Base-by-base conservation (phyloP, 257 asterid species). In the Plantago major region DNA sequence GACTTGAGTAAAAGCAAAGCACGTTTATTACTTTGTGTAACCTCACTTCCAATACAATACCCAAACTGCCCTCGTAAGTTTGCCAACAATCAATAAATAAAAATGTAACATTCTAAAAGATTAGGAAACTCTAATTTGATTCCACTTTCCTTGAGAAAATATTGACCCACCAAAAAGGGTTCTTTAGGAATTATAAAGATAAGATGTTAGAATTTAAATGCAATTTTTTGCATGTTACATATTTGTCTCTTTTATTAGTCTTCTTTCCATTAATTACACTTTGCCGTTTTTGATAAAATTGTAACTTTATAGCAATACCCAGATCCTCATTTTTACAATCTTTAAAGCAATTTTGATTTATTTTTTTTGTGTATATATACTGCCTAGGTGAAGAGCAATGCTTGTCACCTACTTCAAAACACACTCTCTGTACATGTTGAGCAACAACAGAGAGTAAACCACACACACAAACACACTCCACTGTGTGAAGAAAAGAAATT, bases 361-460 rank as follows among this genome's bases (percentile, higher is more conserved):
- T 64, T 65, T 42, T 52, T 58, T 60, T 28, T 56, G 71, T 70
- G 42, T 54, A 73, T 79, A 78, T 69, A 75, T 79, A 67, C 72
- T 43, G 72, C 68, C 58, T 68, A 66, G 77, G 86, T 76, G 77
- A 19, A 40, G 80, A 80, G 76, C 79, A 76, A 78, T 85, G 89
- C 89, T 85, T 82, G 90, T 81, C 84, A 82, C 92, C 90, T 82
- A 84, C 90, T 82, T 91, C 78, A 81, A 67, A 83, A 81, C 26
- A 67, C 80, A 73, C 82, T 68, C 79, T 83, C 67, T 74, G 74
- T 72, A 71, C 85, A 64, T 70, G 67, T 58, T 22, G 26, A 22
- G 40, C 11, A 30, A 50, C 70, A 58, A 42, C 61, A 65, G 45
- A 58, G 68, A 55, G 64, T 64, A 65, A 58, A 60, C 68, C 50